Base-by-base conservation (phyloP, 495 filamentous ascomycete genomes). In the Podospora fimiseda region DNA sequence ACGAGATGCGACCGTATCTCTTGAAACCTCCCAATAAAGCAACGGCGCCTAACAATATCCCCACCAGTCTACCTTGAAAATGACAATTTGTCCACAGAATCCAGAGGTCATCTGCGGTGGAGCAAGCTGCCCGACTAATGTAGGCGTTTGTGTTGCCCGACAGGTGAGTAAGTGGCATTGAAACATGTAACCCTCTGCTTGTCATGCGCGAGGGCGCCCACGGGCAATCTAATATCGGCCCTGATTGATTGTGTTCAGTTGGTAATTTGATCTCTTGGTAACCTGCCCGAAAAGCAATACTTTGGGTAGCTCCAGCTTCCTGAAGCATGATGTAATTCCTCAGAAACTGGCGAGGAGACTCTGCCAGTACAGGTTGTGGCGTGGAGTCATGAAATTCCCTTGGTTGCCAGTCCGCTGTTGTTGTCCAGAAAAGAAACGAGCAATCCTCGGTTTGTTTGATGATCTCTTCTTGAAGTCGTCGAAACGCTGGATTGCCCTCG, bases 401-500 rank as follows among this genome's bases (percentile, higher is more conserved):
- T n/a, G n/a, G n/a, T n/a, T n/a, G n/a, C n/a, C n/a, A n/a, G n/a
- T n/a, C n/a, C n/a, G n/a, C n/a, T n/a, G n/a, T n/a, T n/a, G n/a
- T n/a, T 33, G 27, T 33, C 43, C 43, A 46, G 20, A 23, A 6
- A 23, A 46, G 23, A 14, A 46, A 20, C 3, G 43, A 19, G 11
- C 55, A 16, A 24, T 50, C 43, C n/a, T 53, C 21, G 15, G 20
- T 36, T 18, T 45, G 20, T 33, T 50, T 24, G 47, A 54, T 44
- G 21, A 61, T 56, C 39, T 50, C 44, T 36, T 61, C 59, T 38
- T 60, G 58, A 15, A 61, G 43, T 20, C 48, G 36, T 18, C 23
- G 1, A 20, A 61, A 56, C 6, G 58, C 58, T 5, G 39, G 24
- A 19, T 15, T 9, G 9, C 58, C 58, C 50, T 61, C 58, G 30